Base-by-base conservation (phyloP, 345 rosid genomes). In the Populus alba region DNA sequence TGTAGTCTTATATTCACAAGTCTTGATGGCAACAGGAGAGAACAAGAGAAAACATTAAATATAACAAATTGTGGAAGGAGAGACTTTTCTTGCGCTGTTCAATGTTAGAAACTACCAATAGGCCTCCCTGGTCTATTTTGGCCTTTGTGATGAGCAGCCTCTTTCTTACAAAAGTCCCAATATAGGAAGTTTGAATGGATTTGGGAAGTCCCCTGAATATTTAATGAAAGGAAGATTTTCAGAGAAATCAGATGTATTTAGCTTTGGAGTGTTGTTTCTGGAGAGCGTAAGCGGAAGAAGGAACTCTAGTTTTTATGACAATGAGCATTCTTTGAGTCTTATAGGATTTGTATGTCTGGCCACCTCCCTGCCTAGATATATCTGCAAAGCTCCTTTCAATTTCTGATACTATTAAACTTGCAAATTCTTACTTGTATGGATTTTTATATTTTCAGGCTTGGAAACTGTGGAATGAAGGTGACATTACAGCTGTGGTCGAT, bases 211-310 rank as follows among this genome's bases (percentile, higher is more conserved):
- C 13, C 81, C 77, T 38, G 81, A 78, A 53, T 78, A 78, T 53
- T 76, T 72, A 10, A 71, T 71, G 71, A 51, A 71, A 45, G 75
- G 80, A 10, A 16, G 31, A 71, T 71, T 77, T 77, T 77, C 75
- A 5, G 80, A 59, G 45, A 77, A 77, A 47, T 77, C 80, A 0
- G 80, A 77, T 45, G 75, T 77, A 6, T 72, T 63, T 10, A 78
- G 81, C 67, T 59, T 72, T 20, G 72, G 81, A 63, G 81, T 78
- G 22, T 25, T 78, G 55, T 8, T 78, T 20, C 18, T 72, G 71
- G 59, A 78, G 72, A 73, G 72, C 5, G 45, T 78, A 3, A 78
- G 81, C 6, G 77, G 77, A 17, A 72, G 25, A 66, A 25, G 22
- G 51, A 78, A 72, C 8, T 37, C 29, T 1, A 25, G 66, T 23